Conservation (phyloP, 805 yeast species). For the Blastobotrys parvus region DNA sequence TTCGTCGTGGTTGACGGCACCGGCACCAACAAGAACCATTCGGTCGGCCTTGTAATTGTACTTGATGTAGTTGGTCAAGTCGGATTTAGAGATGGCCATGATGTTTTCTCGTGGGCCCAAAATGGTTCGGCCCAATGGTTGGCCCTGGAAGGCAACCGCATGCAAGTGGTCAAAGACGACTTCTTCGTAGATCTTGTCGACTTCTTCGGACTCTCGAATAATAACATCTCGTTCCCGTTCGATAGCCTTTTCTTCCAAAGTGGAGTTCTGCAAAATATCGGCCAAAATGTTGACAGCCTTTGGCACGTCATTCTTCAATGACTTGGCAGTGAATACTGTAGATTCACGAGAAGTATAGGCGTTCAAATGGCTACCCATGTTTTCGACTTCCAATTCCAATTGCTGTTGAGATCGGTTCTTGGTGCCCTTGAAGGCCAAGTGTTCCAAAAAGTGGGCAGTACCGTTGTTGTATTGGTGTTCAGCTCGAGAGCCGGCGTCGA, state of each 20-base stretch:
- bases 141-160: slow-evolving; percentile 81
- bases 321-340: slow-evolving; percentile 92
- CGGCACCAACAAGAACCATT: slow-evolving; percentile 95
- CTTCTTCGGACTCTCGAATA: slow-evolving; percentile 93
- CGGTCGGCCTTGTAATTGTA: slow-evolving; percentile 92
- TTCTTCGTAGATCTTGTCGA: slow-evolving; percentile 96
- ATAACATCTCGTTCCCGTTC: slow-evolving; percentile 96
- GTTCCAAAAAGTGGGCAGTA: slow-evolving; percentile 96
- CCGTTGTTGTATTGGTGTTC: slow-evolving; percentile 81
- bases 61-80: slow-evolving; percentile 69
- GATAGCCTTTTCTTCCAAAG: slow-evolving; percentile 72
- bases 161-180: slow-evolving; percentile 96
- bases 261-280: slow-evolving; percentile 82
- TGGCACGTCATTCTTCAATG: slow-evolving; percentile 72
- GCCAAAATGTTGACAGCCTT: slow-evolving; percentile 79
- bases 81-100: slow-evolving; percentile 64
- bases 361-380: slow-evolving; percentile 92
- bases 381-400: slow-evolving; percentile 88
- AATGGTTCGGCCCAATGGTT: slow-evolving; percentile 93
- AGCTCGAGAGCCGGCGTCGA: slow-evolving; percentile 97
- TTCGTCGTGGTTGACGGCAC: slow-evolving; percentile 82
- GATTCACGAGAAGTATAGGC: slow-evolving; percentile 98
- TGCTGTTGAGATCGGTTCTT: slow-evolving; percentile 66
- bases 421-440: slow-evolving; percentile 95
- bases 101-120: slow-evolving; percentile 90